Base-by-base conservation (phyloP, 1,139 yeast species). In the Pichia sp. region DNA sequence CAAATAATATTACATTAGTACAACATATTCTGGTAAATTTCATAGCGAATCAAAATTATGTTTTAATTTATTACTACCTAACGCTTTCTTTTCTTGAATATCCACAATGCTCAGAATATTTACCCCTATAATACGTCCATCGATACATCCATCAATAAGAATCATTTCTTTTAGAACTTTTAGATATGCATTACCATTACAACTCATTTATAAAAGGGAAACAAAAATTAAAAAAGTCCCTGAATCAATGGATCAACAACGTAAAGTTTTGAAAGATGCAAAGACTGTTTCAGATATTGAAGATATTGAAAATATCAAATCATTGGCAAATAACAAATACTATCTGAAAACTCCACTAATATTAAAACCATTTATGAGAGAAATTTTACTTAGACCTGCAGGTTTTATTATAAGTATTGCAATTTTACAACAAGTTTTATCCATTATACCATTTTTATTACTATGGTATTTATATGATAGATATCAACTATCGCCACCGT, bases 351-450 rank as follows among this genome's bases (percentile, higher is more conserved):
- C 63, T 8, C 68, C 68, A 11, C 41, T 50, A 4, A 37, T 64
- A 5, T 42, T 64, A 16, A 60, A 54, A 40, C 67, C 67, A 7
- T 62, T 62, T 43, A 54, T 64, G 58, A 54, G 57, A 39, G 54
- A 58, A 7, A 49, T 64, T 40, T 44, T 63, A 44, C 40, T 56
- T 6, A 52, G 65, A 41, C 69, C 69, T 1, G 43, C 60, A 27
- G 65, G 61, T 8, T 65, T 65, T 44, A 60, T 65, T 1, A 29
- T 64, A 5, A 74, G 95, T 4, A 87, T 90, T 58, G 64, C 86
- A 12, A 67, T 89, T 2, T 70, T 90, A n/a, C 97, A 90, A 61
- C 97, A 90, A 62, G 58, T 87, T 40, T 77, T 96, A 0, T 96
- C 97, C 1, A 74, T 90, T 6, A 75, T 81, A 7, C 97, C 97